phyloP scores from a whole-genome alignment of 352 stramenopile genomes.

The Pythium guiyangense region DNA sequence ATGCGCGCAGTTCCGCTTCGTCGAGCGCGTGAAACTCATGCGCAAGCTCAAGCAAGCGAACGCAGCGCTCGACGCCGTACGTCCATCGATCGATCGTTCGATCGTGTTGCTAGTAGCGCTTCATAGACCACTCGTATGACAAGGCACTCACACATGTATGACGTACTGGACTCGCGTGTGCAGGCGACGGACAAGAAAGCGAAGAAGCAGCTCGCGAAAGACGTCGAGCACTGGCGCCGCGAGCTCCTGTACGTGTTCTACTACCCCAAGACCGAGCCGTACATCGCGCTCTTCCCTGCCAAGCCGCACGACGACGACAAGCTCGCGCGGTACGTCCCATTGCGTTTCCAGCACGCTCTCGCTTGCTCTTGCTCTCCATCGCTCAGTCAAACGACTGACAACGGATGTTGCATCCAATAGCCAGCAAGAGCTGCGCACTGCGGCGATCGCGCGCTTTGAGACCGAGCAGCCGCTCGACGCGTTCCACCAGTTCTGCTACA shows the following conservation, averaged over 20 bases:
- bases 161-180: background rate
- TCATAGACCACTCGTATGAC: background rate
- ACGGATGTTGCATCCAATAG: slow-evolving; percentile 2
- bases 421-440: slow-evolving; percentile 38
- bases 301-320: slow-evolving; percentile 49
- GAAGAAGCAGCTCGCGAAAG: slow-evolving; percentile 28
- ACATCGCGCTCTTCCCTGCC: slow-evolving; percentile 63
- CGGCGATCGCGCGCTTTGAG: slow-evolving; percentile 45
- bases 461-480: slow-evolving; percentile 50
- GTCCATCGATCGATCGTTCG: background rate
- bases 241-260: slow-evolving; percentile 85
- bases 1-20: slow-evolving; percentile 56
- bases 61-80: slow-evolving; percentile 39
- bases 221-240: slow-evolving; percentile 41
- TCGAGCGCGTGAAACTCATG: slow-evolving; percentile 83
- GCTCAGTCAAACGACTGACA: too few relatives aligned
- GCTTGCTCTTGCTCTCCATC: too few relatives aligned
- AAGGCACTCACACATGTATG: background rate
- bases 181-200: slow-evolving; percentile 38
- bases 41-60: slow-evolving; percentile 69
- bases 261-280: slow-evolving; percentile 66
- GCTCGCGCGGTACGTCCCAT: slow-evolving; percentile 23
- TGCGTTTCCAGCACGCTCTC: too few relatives aligned
- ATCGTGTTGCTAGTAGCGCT: too few relatives aligned
- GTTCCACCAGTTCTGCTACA: slow-evolving; percentile 76